These are phyloP conservation scores for Penicillium digitatum DNA, from an alignment of 2,329 filamentous ascomycete genomes.

Conservation along the genomic window DNA sequence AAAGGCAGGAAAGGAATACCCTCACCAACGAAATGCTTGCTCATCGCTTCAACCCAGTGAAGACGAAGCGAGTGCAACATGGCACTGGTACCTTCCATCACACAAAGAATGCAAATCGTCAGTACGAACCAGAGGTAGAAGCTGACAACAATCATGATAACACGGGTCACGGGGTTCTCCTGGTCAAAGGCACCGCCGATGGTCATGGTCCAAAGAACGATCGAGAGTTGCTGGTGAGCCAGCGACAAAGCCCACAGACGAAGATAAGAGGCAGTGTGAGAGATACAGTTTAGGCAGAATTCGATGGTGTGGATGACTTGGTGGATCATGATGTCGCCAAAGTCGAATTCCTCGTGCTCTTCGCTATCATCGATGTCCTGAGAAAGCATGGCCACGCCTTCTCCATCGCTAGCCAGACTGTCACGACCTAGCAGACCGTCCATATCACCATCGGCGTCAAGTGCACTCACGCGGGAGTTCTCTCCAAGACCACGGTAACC, in stretches of 20 bases:
- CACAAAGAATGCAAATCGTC: slow-evolving; percentile 72
- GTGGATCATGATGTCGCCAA: slow-evolving; percentile 96
- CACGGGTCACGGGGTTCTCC: slow-evolving; percentile 60
- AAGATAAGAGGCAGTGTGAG: slow-evolving; percentile 96
- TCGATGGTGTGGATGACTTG: slow-evolving; percentile 99
- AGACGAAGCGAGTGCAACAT: slow-evolving; percentile 90
- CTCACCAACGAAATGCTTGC: slow-evolving; percentile 91
- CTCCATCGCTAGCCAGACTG: slow-evolving; percentile 70
- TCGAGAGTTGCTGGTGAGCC: slow-evolving; percentile 94
- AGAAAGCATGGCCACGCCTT: slow-evolving; percentile 82
- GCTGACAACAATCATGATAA: slow-evolving; percentile 73
- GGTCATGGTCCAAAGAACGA: slow-evolving; percentile 96
- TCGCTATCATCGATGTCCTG: slow-evolving; percentile 71
- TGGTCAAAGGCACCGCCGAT: slow-evolving; percentile 69
- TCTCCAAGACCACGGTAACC: slow-evolving; percentile 94
- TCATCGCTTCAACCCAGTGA: slow-evolving; percentile 97
- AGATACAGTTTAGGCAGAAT: slow-evolving; percentile 98
- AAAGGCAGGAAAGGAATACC: slow-evolving; percentile 85
- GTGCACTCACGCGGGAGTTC: slow-evolving; percentile 77
- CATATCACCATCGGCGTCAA: slow-evolving; percentile 81
- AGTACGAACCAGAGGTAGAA: slow-evolving; percentile 91
- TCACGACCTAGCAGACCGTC: slow-evolving; percentile 60
- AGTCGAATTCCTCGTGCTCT: slow-evolving; percentile 95
- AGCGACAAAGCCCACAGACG: slow-evolving; percentile 97
- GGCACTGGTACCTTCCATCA: slow-evolving; percentile 94